These are phyloP conservation scores for Candida nanaspora DNA, from an alignment of 805 yeast species.

Conservation along the genomic window DNA sequence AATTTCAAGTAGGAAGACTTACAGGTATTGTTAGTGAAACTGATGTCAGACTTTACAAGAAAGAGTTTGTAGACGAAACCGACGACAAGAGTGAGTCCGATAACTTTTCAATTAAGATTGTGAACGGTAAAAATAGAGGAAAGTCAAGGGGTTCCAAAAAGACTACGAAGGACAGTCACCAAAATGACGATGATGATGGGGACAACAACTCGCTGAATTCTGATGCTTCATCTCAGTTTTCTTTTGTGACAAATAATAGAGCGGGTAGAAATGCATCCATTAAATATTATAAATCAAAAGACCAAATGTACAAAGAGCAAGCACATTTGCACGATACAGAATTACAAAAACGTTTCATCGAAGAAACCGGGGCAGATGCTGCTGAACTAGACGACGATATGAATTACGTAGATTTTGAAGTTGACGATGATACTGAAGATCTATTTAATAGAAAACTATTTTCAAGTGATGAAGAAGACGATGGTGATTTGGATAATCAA, in stretches of 20 bases:
- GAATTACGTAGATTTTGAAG: conserved; percentile 24
- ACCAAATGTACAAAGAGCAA: conserved; percentile 22
- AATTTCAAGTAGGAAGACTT: background rate
- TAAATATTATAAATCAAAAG: conserved; percentile 28
- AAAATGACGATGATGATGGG: background rate
- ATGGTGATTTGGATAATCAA: background rate
- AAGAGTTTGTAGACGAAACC: background rate
- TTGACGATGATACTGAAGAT: conserved; percentile 30
- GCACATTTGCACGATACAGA: conserved; percentile 10
- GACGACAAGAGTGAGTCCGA: conserved; percentile 6
- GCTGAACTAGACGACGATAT: conserved; percentile 24
- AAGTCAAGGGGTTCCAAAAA: background rate
- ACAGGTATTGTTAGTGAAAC: conserved; percentile 1
- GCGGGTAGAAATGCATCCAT: conserved; percentile 30
- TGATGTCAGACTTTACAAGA: background rate
- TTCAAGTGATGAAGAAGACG: conserved; percentile 21
- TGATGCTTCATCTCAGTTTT: conserved; percentile 24
- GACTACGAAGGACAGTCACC: background rate
- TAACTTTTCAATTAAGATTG: conserved; percentile 16
- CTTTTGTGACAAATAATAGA: conserved; percentile 22
- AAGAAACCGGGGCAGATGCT: conserved; percentile 16
- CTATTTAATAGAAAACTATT: conserved; percentile 30
- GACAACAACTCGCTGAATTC: conserved; percentile 3
- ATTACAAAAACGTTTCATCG: conserved; percentile 16
- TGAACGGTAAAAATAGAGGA: background rate